Evolutionary conservation across 2,329 filamentous ascomycete species (phyloP), one percentile per base, ranked within the genome.

Genomic region (Aspergillus calidoustus): DNA sequence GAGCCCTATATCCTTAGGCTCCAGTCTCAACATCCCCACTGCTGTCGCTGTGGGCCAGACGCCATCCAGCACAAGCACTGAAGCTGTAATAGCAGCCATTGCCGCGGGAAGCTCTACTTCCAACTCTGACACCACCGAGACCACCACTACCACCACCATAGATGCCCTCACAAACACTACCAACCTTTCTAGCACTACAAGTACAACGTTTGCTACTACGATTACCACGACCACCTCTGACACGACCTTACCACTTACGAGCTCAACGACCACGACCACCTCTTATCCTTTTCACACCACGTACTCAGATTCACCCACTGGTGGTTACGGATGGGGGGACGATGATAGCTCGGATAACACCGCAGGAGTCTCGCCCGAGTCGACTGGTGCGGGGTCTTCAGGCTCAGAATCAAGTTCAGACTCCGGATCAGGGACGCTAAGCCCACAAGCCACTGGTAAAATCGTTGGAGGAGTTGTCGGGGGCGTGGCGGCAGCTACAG

Each of bases 381-480:
- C 58, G 19, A 41, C 52, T 15, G 34, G 4, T n/a, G 34, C 34
- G 11, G 11, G 34, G 13, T 63, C 64, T 5, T 46, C 59, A 1
- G 44, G 31, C 46, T 41, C 34, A 30, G 54, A 38, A 8, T 65
- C 64, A 7, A 60, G 57, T n/a, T 64, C 34, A 43, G 54, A 38
- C 9, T 65, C 64, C 6, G 61, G 58, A n/a, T 65, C 68, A 3
- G 64, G 62, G 22, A 61, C 64, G 8, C 48, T 68, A 22, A 69
- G 64, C 31, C 69, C 72, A 48, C 70, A 71, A 34, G 74, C 79
- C 49, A 85, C 83, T 25, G 81, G 82, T 17, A 81, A 81, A 61
- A 82, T 89, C 3, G 85, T 87, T 22, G 87, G 87, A 7, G 86
- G 86, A 51, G 84, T 89, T n/a, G 80, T 89, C 28, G 87, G 87